Conservation (phyloP, 805 yeast species). For the Saccharomyces eubayanus region DNA sequence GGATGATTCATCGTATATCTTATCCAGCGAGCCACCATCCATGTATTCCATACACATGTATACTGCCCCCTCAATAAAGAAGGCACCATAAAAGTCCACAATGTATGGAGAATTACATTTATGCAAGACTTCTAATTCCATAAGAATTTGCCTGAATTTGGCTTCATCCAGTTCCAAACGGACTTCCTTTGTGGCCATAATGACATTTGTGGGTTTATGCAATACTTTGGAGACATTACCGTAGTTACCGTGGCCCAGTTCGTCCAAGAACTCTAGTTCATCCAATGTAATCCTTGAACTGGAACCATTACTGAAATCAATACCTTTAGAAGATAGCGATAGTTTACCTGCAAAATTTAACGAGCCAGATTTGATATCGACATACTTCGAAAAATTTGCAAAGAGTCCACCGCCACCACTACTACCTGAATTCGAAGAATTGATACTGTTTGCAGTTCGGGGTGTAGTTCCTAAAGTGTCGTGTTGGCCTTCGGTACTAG, state of each 20-base stretch:
- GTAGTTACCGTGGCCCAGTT: slow-evolving; percentile 91
- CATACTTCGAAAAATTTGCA: slow-evolving; percentile 67
- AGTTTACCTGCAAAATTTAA: slow-evolving; percentile 91
- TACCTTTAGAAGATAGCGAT: slow-evolving; percentile 83
- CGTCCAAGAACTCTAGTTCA: slow-evolving; percentile 74
- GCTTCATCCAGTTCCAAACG: slow-evolving; percentile 86
- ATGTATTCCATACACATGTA: slow-evolving; percentile 97
- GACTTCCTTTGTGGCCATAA: slow-evolving; percentile 97
- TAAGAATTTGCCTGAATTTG: slow-evolving; percentile 87
- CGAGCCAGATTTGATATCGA: slow-evolving; percentile 87
- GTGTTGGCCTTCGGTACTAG: slow-evolving; percentile 18
- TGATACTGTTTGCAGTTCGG: slow-evolving; percentile 7
- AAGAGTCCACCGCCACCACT: slow-evolving; percentile 48
- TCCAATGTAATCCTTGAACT: slow-evolving; percentile 80
- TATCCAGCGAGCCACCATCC: slow-evolving; percentile 94
- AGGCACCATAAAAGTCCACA: slow-evolving; percentile 95
- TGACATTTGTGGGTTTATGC: slow-evolving; percentile 84
- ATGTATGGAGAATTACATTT: slow-evolving; percentile 84
- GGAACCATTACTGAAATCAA: slow-evolving; percentile 82
- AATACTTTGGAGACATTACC: slow-evolving; percentile 91
- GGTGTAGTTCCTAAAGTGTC: slow-evolving; percentile 27
- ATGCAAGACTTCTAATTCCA: slow-evolving; percentile 93
- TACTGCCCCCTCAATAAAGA: slow-evolving; percentile 94
- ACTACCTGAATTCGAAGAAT: slow-evolving; percentile 11
- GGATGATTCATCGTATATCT: slow-evolving; percentile 52